A percentile compares a stretch with the other conserved stretches of the same genome.
These are phyloP conservation scores for Penicillium sp. DNA, from an alignment of 2,329 filamentous ascomycete genomes.

Conservation along the genomic window DNA sequence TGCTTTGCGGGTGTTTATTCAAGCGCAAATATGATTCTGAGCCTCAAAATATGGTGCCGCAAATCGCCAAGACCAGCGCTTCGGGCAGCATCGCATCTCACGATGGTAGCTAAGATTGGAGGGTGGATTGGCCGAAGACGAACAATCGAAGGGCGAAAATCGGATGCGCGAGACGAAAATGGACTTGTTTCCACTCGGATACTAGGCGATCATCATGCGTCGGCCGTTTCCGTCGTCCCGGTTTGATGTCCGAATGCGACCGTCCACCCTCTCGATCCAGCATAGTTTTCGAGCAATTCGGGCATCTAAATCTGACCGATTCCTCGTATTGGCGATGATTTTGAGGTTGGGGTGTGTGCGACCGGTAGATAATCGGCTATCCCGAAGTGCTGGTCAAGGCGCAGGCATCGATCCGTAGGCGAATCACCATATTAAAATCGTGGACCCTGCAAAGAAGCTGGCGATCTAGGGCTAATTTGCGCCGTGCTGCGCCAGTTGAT, in stretches of 20 bases:
- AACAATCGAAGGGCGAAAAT: background rate
- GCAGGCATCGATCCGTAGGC: background rate
- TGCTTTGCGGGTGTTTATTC: background rate
- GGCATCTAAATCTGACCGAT: background rate
- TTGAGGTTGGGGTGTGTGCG: background rate
- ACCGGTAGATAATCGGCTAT: background rate
- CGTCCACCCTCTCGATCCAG: constrained; percentile 1
- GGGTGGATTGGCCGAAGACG: background rate
- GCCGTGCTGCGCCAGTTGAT: background rate
- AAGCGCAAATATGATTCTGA: constrained; percentile 6
- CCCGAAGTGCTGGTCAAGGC: constrained; percentile 4
- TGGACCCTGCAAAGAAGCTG: background rate
- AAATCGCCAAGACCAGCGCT: constrained; percentile 13
- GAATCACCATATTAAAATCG: background rate
- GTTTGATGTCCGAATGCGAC: constrained; percentile 14
- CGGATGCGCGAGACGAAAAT: constrained; percentile 9
- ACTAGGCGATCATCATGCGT: constrained; percentile 8
- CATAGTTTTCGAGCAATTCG: background rate
- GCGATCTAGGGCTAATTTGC: background rate
- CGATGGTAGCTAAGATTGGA: background rate
- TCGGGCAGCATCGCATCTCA: constrained; percentile 1
- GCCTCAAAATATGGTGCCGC: constrained; percentile 7
- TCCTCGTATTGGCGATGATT: background rate
- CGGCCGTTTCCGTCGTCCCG: constrained; percentile 22
- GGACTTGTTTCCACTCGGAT: background rate